Base-by-base conservation (phyloP, 306 rosid species). In the Trifolium pratense region DNA sequence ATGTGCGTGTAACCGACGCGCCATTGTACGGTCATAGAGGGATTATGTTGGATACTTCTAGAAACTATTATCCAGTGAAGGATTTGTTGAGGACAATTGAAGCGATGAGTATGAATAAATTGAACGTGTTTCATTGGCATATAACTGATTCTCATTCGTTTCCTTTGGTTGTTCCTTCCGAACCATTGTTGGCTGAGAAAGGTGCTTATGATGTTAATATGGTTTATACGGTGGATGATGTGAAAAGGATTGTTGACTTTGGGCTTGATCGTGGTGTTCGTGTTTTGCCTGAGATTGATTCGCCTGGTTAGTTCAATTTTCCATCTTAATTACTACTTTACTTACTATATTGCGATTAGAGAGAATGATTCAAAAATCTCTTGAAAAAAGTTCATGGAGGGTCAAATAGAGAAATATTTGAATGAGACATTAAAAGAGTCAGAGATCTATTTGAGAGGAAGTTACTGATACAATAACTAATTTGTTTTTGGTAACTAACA, bases 71-170 rank as follows among this genome's bases (percentile, higher is more conserved):
- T n/a, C 79, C 84, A 0, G 85, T 93, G 18, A 83, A 76, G 75
- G 86, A 86, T 14, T 71, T 93, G 14, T 3, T 89, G 78, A 86
- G 98, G 79, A 89, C 89, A 0, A 79, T 93, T 4, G 66, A 59
- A n/a, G 88, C 87, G 59, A 86, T 93, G 92, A 79, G 92, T 60
- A 86, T 81, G 84, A 93, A 93, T 65, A 93, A 91, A 84, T 74
- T 93, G 36, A 93, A 93, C 32, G 96, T 91, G 56, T 88, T 93
- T 20, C 97, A 93, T 42, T 93, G 93, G 98, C 98, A 93, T 56
- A 52, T 91, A 9, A 89, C 97, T 0, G 98, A 93, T 34, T 89
- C 97, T 1, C 97, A 91, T 0, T 93, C 98, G 14, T 93, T 93
- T 52, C 97, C 97, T 0, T 37, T 91, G 65, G 68, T 91, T 36